Evolutionary conservation across 2,329 filamentous ascomycete genomes (phyloP).

Genomic region (Chalaropsis thielavioides): DNA sequence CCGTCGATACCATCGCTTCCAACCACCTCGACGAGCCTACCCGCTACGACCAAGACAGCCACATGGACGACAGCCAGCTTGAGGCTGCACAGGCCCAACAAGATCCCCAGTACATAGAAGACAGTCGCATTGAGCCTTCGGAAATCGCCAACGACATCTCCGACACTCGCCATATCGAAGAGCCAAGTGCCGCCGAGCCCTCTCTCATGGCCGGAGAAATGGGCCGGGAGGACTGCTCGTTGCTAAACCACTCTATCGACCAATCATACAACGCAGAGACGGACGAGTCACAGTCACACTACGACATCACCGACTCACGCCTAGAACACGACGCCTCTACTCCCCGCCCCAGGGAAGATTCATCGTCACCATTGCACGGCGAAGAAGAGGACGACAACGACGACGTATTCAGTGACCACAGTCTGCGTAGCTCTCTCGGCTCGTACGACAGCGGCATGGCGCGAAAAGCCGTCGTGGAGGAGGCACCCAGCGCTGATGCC

Average conservation of each 20-base stretch:
- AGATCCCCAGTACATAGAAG: background rate
- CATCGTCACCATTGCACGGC: slow-evolving; percentile 34
- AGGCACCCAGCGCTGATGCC: slow-evolving; percentile 18
- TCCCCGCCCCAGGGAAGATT: slow-evolving; percentile 8
- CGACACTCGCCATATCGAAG: background rate
- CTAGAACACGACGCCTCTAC: slow-evolving; percentile 2
- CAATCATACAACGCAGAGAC: slow-evolving; percentile 15
- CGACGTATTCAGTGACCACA: slow-evolving; percentile 46
- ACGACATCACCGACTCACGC: slow-evolving; percentile 10
- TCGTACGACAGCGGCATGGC: slow-evolving; percentile 31
- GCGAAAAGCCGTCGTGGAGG: slow-evolving; percentile 19
- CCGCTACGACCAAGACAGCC: slow-evolving; percentile 5
- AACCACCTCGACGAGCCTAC: background rate
- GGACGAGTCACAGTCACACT: slow-evolving; percentile 6
- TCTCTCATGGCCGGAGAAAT: slow-evolving; percentile 1
- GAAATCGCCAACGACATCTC: background rate
- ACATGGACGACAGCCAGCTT: slow-evolving; percentile 9
- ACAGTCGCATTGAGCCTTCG: background rate
- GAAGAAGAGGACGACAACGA: slow-evolving; percentile 29
- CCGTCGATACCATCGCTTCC: background rate
- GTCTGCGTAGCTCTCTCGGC: slow-evolving; percentile 41
- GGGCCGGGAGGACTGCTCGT: slow-evolving; percentile 9
- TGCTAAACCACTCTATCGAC: slow-evolving; percentile 17
- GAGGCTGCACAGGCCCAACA: background rate
- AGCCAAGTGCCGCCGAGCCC: background rate